Evolutionary conservation across 1,284 basidiomycete genomes (phyloP).

Genomic region (Cystobasidium sp.): DNA sequence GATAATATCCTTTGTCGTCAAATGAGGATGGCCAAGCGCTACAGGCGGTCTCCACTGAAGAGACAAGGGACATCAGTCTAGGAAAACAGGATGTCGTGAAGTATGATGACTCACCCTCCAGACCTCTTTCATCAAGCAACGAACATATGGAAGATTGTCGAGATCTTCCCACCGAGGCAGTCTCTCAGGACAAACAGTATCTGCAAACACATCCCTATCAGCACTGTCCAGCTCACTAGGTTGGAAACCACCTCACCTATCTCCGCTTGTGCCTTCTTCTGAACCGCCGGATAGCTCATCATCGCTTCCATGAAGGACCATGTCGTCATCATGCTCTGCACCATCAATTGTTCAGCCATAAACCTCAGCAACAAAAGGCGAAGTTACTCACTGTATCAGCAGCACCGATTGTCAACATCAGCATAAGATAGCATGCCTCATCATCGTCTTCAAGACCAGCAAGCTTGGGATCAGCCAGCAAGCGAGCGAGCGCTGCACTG

Average conservation of each 20-base stretch:
- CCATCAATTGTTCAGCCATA: background rate
- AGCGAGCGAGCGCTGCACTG: constrained; percentile 4
- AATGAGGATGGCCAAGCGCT: background rate
- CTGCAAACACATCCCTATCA: background rate
- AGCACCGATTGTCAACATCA: constrained; percentile 15
- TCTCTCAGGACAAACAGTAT: constrained; percentile 54
- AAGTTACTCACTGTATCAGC: constrained; percentile 5
- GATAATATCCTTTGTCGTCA: background rate
- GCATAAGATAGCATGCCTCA: constrained; percentile 16
- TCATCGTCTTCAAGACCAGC: constrained; percentile 6
- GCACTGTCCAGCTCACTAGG: no score
- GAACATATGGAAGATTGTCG: constrained; percentile 56
- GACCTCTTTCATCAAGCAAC: constrained; percentile 57
- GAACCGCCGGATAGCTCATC: constrained; percentile 52
- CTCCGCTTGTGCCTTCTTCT: constrained; percentile 55
- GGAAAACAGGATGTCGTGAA: background rate
- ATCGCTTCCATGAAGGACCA: constrained; percentile 53
- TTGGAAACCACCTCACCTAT: constrained; percentile 49
- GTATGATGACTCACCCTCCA: constrained; percentile 53
- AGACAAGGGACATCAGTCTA: background rate
- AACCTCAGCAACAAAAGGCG: background rate
- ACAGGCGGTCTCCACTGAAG: constrained; percentile 14
- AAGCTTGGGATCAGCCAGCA: background rate
- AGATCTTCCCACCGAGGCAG: constrained; percentile 57
- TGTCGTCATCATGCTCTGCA: constrained; percentile 12